Conservation (phyloP, 2,329 filamentous ascomycete genomes). For the Macrophomina phaseolina region DNA sequence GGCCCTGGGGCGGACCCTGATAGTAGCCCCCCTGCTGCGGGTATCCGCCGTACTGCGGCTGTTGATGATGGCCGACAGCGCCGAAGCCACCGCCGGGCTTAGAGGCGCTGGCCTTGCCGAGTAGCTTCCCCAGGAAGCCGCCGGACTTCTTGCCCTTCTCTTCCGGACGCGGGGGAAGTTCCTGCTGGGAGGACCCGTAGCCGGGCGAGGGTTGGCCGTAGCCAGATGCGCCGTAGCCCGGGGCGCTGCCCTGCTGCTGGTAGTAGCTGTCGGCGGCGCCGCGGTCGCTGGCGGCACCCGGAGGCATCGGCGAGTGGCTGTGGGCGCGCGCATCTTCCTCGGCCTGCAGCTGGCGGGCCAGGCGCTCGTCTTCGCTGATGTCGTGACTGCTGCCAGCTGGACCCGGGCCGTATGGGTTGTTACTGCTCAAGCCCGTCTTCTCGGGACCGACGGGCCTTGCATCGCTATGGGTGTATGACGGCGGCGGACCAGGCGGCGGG, state of each 20-base stretch:
- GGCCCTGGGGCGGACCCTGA: slow-evolving; percentile 36
- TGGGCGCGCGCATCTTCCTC: slow-evolving; percentile 74
- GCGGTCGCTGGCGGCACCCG: slow-evolving; percentile 38
- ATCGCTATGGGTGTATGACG: slow-evolving; percentile 63
- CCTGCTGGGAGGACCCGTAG: slow-evolving; percentile 37
- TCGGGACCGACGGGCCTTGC: slow-evolving; percentile 52
- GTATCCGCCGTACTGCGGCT: slow-evolving; percentile 30
- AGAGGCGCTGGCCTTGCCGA: slow-evolving; percentile 48
- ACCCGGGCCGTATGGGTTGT: slow-evolving; percentile 71
- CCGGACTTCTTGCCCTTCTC: slow-evolving; percentile 48
- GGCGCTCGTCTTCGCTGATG: slow-evolving; percentile 70
- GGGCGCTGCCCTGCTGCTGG: slow-evolving; percentile 31
- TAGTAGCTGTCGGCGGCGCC: slow-evolving; percentile 54
- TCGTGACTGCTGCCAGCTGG: slow-evolving; percentile 31
- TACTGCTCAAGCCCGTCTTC: slow-evolving; percentile 61
- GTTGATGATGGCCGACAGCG: slow-evolving; percentile 29
- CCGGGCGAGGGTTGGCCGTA: slow-evolving; percentile 39
- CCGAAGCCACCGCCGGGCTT: not conserved
- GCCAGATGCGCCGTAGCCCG: slow-evolving; percentile 33
- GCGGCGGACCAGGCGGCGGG: slow-evolving; percentile 67
- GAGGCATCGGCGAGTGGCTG: slow-evolving; percentile 32
- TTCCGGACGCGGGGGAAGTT: slow-evolving; percentile 34
- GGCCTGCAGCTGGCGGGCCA: slow-evolving; percentile 79
- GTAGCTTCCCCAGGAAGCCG: slow-evolving; percentile 58
- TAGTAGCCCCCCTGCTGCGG: slow-evolving; percentile 38